Conservation (phyloP, 331 rosid species). For the Pyracantha coccinea region DNA sequence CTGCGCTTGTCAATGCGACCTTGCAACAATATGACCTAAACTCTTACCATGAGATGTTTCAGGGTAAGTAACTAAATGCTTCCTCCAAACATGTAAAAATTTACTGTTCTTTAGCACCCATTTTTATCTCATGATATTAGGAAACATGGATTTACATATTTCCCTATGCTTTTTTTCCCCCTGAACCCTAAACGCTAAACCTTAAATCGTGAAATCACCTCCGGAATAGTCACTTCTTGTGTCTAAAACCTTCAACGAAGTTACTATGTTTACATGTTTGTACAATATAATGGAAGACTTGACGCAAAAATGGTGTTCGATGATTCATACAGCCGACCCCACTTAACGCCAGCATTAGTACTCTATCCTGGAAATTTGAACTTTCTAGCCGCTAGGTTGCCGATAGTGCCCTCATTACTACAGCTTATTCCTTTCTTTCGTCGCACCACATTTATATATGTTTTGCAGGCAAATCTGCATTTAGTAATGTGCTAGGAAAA, state of each 20-base stretch:
- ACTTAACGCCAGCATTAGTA: no score
- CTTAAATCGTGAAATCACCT: no score
- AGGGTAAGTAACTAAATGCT: conserved; percentile 40
- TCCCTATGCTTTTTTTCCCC: neutral
- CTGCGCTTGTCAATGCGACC: conserved; percentile 43
- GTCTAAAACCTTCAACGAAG: neutral
- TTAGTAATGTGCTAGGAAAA: neutral
- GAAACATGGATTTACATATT: neutral
- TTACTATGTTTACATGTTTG: neutral
- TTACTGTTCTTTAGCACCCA: neutral
- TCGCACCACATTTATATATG: no score
- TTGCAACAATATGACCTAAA: conserved; percentile 38
- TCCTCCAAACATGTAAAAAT: neutral
- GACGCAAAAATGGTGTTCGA: no score
- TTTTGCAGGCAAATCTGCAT: neutral
- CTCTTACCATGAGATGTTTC: conserved; percentile 47
- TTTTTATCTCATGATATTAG: neutral
- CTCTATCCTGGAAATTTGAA: no score
- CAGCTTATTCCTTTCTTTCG: no score
- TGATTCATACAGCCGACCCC: no score
- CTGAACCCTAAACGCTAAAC: no score
- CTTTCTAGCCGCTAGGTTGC: neutral
- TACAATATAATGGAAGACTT: no score
- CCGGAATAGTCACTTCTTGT: neutral
- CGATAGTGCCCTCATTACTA: no score